A percentile compares a stretch with the other conserved stretches of the same genome.
phyloP scores from a whole-genome alignment of 2,329 filamentous ascomycete species.

The Cytospora leucostoma region DNA sequence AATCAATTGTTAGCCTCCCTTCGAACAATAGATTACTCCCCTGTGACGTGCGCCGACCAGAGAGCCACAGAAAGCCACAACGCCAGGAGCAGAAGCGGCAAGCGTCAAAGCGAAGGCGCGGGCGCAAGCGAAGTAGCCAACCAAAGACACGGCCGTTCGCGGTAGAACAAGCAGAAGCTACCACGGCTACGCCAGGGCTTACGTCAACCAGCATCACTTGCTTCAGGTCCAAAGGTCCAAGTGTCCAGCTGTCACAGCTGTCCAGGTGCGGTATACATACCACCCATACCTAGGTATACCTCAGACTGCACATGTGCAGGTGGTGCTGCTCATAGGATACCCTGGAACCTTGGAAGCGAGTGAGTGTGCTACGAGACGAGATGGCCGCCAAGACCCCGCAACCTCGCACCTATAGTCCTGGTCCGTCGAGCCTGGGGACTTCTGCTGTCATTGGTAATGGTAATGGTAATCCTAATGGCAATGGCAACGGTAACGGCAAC shows the following conservation, averaged over 20 bases:
- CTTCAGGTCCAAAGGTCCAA: conserved; percentile 8
- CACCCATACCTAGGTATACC: no score
- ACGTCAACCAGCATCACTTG: conserved; percentile 21
- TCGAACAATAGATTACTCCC: not conserved
- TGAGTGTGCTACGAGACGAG: not conserved
- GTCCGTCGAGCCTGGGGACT: conserved; percentile 13
- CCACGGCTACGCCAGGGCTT: not conserved
- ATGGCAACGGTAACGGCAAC: not conserved
- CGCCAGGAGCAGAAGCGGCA: not conserved
- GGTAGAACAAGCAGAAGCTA: conserved; percentile 16
- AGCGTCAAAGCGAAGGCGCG: not conserved
- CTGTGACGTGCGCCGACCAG: not conserved
- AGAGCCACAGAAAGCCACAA: no score
- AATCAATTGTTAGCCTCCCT: not conserved
- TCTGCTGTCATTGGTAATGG: conserved; percentile 7
- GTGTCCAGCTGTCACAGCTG: not conserved
- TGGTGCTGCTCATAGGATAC: no score
- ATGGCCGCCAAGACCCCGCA: conserved; percentile 25
- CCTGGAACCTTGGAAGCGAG: no score
- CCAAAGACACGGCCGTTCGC: conserved; percentile 4
- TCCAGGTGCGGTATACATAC: no score
- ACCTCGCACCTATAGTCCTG: conserved; percentile 1
- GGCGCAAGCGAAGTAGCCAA: conserved; percentile 3
- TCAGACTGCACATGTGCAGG: no score
- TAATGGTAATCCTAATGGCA: not conserved